Conservation (phyloP, 352 stramenopile species). For the Achlya hypogyna region DNA sequence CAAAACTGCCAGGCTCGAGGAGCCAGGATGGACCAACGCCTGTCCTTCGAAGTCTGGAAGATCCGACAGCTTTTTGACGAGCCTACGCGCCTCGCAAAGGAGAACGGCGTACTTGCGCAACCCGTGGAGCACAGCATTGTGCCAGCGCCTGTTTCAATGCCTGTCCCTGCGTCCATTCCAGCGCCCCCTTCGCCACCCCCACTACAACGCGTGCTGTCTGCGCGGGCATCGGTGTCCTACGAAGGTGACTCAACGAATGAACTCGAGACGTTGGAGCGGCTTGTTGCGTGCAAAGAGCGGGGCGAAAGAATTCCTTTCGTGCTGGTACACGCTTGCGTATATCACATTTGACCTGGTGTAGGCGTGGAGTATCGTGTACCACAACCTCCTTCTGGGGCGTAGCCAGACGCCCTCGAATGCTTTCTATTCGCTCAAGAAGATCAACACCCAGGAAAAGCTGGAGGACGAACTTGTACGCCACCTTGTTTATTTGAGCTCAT, state of each 20-base stretch:
- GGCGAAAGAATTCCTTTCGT: constrained; percentile 14
- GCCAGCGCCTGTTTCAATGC: background rate
- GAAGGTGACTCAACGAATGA: background rate
- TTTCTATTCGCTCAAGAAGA: constrained; percentile 3
- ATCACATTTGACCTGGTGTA: background rate
- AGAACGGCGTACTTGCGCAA: background rate
- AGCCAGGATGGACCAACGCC: background rate
- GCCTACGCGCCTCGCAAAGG: background rate
- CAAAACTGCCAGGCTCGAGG: background rate
- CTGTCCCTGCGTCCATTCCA: background rate
- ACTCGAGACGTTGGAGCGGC: background rate
- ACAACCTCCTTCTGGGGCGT: background rate
- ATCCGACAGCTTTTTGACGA: background rate
- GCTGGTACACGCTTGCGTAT: background rate
- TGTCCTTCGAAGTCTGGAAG: constrained; percentile 12
- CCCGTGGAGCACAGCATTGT: background rate
- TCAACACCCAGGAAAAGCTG: constrained; percentile 16
- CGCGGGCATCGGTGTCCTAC: background rate
- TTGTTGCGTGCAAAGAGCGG: constrained; percentile 7
- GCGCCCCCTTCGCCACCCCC: background rate
- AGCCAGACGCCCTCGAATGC: background rate
- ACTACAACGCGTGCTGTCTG: background rate
- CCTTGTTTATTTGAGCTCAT: background rate
- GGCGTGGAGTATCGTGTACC: constrained; percentile 12
- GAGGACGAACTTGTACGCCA: constrained; percentile 9